Conservation (phyloP, 495 filamentous ascomycete species). For the Rostrohypoxylon terebratum region DNA sequence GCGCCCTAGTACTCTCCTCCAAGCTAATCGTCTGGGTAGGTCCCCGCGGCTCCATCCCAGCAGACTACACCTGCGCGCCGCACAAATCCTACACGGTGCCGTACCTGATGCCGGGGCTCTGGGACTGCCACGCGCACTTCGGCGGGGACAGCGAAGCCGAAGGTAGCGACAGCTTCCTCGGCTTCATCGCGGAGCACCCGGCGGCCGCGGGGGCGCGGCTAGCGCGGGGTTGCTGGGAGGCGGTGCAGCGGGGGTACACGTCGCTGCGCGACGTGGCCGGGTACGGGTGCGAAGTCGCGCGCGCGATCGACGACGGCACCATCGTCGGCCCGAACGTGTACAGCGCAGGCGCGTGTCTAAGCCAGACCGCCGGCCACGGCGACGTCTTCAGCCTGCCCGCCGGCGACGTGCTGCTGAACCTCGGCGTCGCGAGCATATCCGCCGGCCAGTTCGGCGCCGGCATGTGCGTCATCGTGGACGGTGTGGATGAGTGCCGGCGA, state of each 20-base stretch:
- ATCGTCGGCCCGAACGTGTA: slow-evolving; percentile 64
- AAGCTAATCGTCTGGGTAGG: slow-evolving; percentile 61
- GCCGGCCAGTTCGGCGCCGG: slow-evolving; percentile 47
- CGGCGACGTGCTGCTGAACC: slow-evolving; percentile 49
- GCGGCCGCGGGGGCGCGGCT: slow-evolving; percentile 53
- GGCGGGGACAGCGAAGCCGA: slow-evolving; percentile 32
- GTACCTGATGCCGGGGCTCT: slow-evolving; percentile 64
- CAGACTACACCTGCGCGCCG: slow-evolving; percentile 46
- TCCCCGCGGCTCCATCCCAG: slow-evolving; percentile 47
- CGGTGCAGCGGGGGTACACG: slow-evolving; percentile 64
- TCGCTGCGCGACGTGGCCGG: slow-evolving; percentile 64
- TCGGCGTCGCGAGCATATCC: slow-evolving; percentile 38
- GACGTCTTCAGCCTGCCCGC: slow-evolving; percentile 57
- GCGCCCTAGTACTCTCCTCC: slow-evolving; percentile 57
- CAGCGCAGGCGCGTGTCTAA: slow-evolving; percentile 54
- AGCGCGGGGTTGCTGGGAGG: slow-evolving; percentile 54
- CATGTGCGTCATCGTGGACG: slow-evolving; percentile 55
- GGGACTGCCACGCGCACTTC: slow-evolving; percentile 66
- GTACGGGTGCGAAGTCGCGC: slow-evolving; percentile 55
- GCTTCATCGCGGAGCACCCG: slow-evolving; percentile 41
- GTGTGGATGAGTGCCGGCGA: slow-evolving; percentile 59
- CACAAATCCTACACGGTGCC: slow-evolving; percentile 49
- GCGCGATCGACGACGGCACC: slow-evolving; percentile 59
- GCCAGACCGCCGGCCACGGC: slow-evolving; percentile 63
- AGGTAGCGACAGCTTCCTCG: slow-evolving; percentile 22